Percentiles rank a stretch among this genome's conserved stretches.
These are phyloP conservation scores for Panicum virgatum DNA, from an alignment of 202 grass and related monocot genomes.

Conservation along the genomic window DNA sequence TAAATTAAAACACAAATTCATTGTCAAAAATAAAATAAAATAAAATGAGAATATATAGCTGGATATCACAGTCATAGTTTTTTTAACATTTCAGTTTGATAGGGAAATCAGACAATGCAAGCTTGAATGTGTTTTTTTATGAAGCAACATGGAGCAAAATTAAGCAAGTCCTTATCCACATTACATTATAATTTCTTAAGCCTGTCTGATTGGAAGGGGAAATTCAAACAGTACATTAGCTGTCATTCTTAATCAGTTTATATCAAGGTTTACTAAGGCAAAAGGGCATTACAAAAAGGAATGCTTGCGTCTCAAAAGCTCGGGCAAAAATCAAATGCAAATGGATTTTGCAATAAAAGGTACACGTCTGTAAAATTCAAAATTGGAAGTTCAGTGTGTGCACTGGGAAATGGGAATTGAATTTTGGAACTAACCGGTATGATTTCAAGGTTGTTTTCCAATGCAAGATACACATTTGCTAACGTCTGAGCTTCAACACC, in stretches of 20 bases:
- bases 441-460: constrained; percentile 96
- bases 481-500: constrained; percentile 98
- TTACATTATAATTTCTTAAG: constrained; percentile 12
- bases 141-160: constrained; percentile 18
- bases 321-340: neutral
- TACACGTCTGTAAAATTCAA: neutral
- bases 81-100: constrained; percentile 5
- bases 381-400: neutral
- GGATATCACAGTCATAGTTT: constrained; percentile 16
- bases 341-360: constrained; percentile 8
- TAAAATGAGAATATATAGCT: constrained; percentile 29
- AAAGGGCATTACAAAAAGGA: constrained; percentile 22
- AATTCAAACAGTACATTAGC: constrained; percentile 16
- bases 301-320: constrained; percentile 24
- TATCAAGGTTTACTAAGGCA: constrained; percentile 16
- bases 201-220: neutral
- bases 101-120: constrained; percentile 1
- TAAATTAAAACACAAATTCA: constrained; percentile 48
- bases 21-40: constrained; percentile 34
- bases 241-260: constrained; percentile 30
- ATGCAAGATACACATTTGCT: constrained; percentile 95
- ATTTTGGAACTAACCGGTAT: constrained; percentile 70
- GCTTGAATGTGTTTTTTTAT: constrained; percentile 11
- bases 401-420: neutral
- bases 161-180: constrained; percentile 20